Conservation (phyloP, 2,329 filamentous ascomycete genomes). For the Dactylonectria macrodidyma region DNA sequence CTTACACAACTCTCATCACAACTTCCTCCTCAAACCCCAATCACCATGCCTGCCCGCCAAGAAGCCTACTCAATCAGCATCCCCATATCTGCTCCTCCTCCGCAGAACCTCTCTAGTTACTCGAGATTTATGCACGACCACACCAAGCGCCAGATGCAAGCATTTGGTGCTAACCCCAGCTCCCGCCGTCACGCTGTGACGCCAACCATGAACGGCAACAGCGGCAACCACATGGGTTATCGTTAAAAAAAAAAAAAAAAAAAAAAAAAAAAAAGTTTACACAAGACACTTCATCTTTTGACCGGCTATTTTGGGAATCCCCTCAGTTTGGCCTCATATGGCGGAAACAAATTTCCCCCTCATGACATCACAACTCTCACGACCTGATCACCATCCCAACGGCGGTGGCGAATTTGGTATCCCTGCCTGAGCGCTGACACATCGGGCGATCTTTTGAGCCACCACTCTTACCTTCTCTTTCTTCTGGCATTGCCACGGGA, state of each 20-base stretch:
- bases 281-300: not conserved
- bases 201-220: slow-evolving; percentile 49
- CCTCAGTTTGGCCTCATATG: not conserved
- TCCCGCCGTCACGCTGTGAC: slow-evolving; percentile 11
- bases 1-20: not conserved
- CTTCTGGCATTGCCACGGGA: not conserved
- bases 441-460: not conserved
- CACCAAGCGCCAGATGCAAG: slow-evolving; percentile 77
- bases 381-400: not conserved
- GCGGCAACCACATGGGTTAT: slow-evolving; percentile 35
- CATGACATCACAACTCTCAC: slow-evolving; percentile 20
- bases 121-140: slow-evolving; percentile 74
- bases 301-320: not conserved
- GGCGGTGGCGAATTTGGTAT: slow-evolving; percentile 2
- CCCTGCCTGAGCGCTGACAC: not conserved
- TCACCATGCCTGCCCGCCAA: slow-evolving; percentile 56
- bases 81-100: slow-evolving; percentile 56
- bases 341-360: not conserved
- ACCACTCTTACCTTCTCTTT: not conserved
- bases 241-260: slow-evolving; percentile 18
- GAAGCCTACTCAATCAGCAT: slow-evolving; percentile 57
- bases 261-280: not conserved
- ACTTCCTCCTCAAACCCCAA: slow-evolving; percentile 31
- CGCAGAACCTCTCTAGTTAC: slow-evolving; percentile 68
- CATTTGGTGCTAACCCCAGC: slow-evolving; percentile 53